Percentiles rank a stretch among this genome's conserved stretches.
phyloP scores from a whole-genome alignment of 176 grass and related monocot genomes.

The Avena atlantica region DNA sequence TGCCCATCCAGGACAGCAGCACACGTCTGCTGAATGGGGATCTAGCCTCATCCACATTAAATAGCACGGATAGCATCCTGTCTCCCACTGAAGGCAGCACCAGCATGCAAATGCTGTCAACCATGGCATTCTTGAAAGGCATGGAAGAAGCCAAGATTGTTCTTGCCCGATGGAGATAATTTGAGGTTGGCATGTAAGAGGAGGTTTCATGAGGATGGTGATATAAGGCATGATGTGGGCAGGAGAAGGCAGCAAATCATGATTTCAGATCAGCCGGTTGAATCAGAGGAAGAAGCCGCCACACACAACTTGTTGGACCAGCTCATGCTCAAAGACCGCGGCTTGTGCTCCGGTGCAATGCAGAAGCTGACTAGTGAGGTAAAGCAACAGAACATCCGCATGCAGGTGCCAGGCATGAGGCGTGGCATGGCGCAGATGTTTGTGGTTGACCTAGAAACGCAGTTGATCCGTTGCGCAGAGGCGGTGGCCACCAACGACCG shows the following conservation, averaged over 20 bases:
- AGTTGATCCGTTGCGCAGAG: conserved; percentile 55
- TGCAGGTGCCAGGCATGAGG: conserved; percentile 19
- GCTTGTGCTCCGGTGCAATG: neutral
- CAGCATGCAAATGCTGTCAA: neutral
- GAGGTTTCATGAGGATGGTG: conserved; percentile 28
- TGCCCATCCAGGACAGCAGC: neutral
- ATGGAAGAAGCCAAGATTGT: conserved; percentile 50
- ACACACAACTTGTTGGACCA: conserved; percentile 50
- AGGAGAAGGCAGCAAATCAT: conserved; percentile 45
- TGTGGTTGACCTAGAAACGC: conserved; percentile 51
- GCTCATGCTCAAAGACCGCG: conserved; percentile 17
- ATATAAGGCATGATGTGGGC: conserved; percentile 19
- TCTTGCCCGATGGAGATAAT: conserved; percentile 41
- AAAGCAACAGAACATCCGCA: conserved; percentile 7
- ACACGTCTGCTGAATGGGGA: neutral
- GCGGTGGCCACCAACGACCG: conserved; percentile 28
- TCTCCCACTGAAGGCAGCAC: neutral
- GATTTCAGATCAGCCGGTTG: neutral
- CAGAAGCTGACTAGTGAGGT: neutral
- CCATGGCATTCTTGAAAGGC: conserved; percentile 28
- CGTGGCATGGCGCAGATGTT: neutral
- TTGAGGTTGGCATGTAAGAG: conserved; percentile 37
- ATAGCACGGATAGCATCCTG: neutral
- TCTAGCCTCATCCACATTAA: neutral
- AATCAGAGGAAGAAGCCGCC: conserved; percentile 6